Evolutionary conservation across 2,329 filamentous ascomycete species (phyloP).

Genomic region (Pestalotiopsis sp.): DNA sequence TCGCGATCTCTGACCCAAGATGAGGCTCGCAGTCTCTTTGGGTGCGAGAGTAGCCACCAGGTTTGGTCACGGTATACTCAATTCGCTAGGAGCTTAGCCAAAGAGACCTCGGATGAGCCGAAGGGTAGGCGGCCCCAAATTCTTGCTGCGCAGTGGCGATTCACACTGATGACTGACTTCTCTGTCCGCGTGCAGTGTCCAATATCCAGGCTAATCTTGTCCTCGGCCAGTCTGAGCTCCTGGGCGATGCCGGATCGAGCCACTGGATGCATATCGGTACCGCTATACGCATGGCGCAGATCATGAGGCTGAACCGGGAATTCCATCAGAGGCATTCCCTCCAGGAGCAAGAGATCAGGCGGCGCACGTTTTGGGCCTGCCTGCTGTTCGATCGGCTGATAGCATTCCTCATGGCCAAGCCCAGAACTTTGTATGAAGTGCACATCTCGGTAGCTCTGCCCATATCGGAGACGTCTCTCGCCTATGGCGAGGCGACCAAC

Average conservation of each 20-base stretch:
- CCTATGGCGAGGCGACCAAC: constrained; percentile 10
- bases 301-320: constrained; percentile 11
- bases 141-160: neutral
- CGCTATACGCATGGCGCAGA: constrained; percentile 10
- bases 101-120: constrained; percentile 12
- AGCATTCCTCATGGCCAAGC: constrained; percentile 8
- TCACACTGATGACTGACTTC: neutral
- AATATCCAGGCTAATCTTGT: constrained; percentile 13
- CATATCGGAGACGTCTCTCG: constrained; percentile 8
- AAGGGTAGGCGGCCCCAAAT: neutral
- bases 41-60: neutral
- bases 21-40: constrained; percentile 6
- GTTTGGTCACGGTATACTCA: constrained; percentile 9
- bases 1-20: constrained; percentile 3
- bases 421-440: constrained; percentile 6
- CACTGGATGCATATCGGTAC: constrained; percentile 12
- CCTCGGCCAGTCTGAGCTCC: constrained; percentile 8
- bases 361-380: constrained; percentile 12
- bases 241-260: constrained; percentile 9
- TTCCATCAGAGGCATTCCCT: constrained; percentile 11
- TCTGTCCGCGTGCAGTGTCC: neutral
- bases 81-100: constrained; percentile 1
- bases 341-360: constrained; percentile 9
- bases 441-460: constrained; percentile 12
- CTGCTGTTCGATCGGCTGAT: constrained; percentile 11